Evolutionary conservation across 2,329 filamentous ascomycete species (phyloP).

Genomic region (Monilinia fructigena): DNA sequence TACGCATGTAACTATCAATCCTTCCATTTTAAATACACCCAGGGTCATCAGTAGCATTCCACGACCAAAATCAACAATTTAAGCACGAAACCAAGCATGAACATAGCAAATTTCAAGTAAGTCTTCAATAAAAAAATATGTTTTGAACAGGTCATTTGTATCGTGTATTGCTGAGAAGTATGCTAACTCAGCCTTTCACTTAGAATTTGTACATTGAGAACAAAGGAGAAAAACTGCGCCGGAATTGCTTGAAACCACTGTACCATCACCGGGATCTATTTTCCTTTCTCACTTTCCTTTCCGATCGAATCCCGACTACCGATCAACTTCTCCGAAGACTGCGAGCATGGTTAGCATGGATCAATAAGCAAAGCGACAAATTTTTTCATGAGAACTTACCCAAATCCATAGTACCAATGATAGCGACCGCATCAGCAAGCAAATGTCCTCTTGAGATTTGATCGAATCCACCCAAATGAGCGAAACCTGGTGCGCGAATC

Average conservation of each 20-base stretch:
- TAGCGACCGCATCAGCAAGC: constrained; percentile 92
- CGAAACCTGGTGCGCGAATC: constrained; percentile 94
- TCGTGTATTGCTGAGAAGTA: constrained; percentile 15
- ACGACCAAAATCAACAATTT: constrained; percentile 20
- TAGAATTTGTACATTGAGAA: constrained; percentile 33
- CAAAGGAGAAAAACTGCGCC: constrained; percentile 27
- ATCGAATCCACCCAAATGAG: constrained; percentile 91
- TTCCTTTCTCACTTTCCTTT: constrained; percentile 21
- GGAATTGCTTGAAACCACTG: constrained; percentile 12
- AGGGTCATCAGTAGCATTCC: constrained; percentile 15
- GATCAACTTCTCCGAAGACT: constrained; percentile 50
- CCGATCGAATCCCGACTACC: constrained; percentile 41
- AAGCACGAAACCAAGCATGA: constrained; percentile 7
- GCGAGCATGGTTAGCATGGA: constrained; percentile 29
- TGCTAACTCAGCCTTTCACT: constrained; percentile 19
- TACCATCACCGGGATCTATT: constrained; percentile 28
- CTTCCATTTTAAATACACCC: constrained; percentile 1
- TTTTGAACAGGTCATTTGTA: constrained; percentile 8
- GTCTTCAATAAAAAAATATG: not conserved
- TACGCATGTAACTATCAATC: not conserved
- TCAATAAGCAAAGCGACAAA: constrained; percentile 23
- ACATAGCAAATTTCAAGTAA: constrained; percentile 10
- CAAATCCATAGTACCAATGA: constrained; percentile 87
- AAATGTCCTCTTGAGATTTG: constrained; percentile 90
- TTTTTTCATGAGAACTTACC: constrained; percentile 53